Base-by-base conservation (phyloP, 2,329 filamentous ascomycete genomes). In the Ophiocordyceps camponoti-saundersi region DNA sequence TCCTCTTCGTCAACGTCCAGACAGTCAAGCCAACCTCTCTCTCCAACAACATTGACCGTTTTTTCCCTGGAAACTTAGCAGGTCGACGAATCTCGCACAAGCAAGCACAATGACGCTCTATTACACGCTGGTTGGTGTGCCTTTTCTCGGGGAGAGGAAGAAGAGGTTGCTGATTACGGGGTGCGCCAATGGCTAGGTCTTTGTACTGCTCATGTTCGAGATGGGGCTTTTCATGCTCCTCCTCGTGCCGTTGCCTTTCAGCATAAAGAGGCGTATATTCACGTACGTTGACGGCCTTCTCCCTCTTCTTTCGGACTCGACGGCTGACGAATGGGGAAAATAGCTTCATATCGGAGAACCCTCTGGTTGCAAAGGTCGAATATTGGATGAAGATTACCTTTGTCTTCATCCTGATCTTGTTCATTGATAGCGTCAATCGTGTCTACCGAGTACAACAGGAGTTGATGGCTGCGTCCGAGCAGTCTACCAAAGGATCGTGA, bases 381-480 rank as follows among this genome's bases (percentile, higher is more conserved):
- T 95, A 98, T 71, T 90, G 88, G 58, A 75, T 98, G 70, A 96
- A 95, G 77, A 98, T 98, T 48, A 95, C 88, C 2, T 98, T 98
- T 63, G 90, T 98, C 62, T 98, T 98, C 71, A 96, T 98, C 59
- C 73, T 96, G 49, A 95, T 98, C 53, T 82, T 98, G 53, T 98
- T 98, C 69, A 78, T 96, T 58, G 92, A 98, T 70, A 95, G 88
- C 61, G 89, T 96, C 65, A 81, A 82, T 61, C 86, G 92, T 53
- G 92, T 98, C 59, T 98, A 95, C 67, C 85, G 92, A 52, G 92
- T 98, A 47, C 90, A 96, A 69, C 68, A 92, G 53, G 92, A 98
- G 69, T 73, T 96, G 48, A 71, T 79, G 44, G 72, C 80, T 46
- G 82, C 85, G 49, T 70, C 77, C 50, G 87, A 92, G 59, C 71